Percentiles rank a stretch among this genome's conserved stretches.
Evolutionary conservation across 176 grass and related monocot species (phyloP).

Genomic region (Zoysia pacifica): DNA sequence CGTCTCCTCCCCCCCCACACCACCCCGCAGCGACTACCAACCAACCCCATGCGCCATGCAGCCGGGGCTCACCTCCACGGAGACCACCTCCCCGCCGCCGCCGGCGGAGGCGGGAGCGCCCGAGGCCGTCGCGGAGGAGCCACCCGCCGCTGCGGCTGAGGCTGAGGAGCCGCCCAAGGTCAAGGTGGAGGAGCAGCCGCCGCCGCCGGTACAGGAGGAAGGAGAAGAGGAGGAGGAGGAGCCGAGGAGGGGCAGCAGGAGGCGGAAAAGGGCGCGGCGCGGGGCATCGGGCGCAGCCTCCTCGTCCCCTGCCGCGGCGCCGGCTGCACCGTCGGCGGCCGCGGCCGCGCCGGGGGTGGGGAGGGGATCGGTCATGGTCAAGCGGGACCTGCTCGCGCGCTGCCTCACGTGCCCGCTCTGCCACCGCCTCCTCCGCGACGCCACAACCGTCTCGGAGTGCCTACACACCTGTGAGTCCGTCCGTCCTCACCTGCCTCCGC

Average conservation of each 20-base stretch:
- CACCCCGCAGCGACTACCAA: slow-evolving; percentile 26
- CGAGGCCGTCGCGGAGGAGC: too few species aligned
- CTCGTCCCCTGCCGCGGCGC: neutral
- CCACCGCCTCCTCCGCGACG: slow-evolving; percentile 71
- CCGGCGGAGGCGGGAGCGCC: too few species aligned
- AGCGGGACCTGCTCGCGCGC: slow-evolving; percentile 48
- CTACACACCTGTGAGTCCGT: slow-evolving; percentile 70
- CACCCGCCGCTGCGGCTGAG: neutral
- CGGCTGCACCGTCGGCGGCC: neutral
- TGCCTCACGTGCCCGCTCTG: slow-evolving; percentile 80
- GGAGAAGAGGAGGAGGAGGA: neutral
- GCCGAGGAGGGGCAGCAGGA: neutral
- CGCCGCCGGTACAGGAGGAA: neutral
- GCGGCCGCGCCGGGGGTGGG: neutral
- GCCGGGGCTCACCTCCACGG: slow-evolving; percentile 30
- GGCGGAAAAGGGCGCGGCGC: slow-evolving; percentile 26
- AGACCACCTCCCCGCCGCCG: neutral
- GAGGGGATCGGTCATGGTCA: slow-evolving; percentile 52
- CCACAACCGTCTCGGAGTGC: slow-evolving; percentile 85
- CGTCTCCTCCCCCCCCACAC: neutral
- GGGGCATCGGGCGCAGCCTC: neutral
- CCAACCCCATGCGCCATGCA: slow-evolving; percentile 54
- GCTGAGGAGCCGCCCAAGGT: neutral
- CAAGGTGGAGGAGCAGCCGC: neutral
- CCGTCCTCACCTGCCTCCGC: too few species aligned